Base-by-base conservation (phyloP, 331 rosid genomes). In the Malus hybrid region DNA sequence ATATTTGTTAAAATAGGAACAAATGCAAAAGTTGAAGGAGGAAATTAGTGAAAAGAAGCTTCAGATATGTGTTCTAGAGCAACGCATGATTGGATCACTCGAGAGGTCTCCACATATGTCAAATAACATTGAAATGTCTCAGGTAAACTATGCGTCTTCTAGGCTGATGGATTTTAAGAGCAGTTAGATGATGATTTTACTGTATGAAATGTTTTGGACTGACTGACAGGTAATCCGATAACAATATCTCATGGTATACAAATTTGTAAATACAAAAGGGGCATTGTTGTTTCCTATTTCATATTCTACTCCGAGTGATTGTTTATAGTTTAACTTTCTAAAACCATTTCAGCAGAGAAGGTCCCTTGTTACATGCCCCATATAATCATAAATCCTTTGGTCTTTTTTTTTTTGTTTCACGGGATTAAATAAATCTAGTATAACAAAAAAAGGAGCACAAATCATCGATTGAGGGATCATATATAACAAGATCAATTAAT, bases 1-100 rank as follows among this genome's bases (percentile, higher is more conserved):
- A 50, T 79, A 42, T 80, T 85, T 80, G 60, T 67, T 66, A 71
- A 63, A 65, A 69, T 64, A 92, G 97, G 96, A 86, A 79, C 86
- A 85, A 77, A 86, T 88, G 87, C 88, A 77, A 64, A 90, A 82
- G 84, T 79, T 92, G 83, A 88, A 92, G 84, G 88, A 80, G 78
- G 97, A 87, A 83, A 88, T 92, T 68, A 82, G 85, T 72, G 94
- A 92, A 80, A 92, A 92, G 86, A 92, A 88, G 88, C 80, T 76
- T 62, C 94, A 92, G 80, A 92, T 92, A 44, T 80, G 76, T 71
- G 84, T 86, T 68, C 76, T 92, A 78, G 96, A 92, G 85, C 90
- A 92, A 76, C 91, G 87, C 10, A 92, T 92, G 97, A 86, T 88
- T 70, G 90, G 88, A 82, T 86, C 94, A 24, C 71, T 90, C 52